Evolutionary conservation across 2,329 filamentous ascomycete species (phyloP).

Genomic region (Moelleriella libera): DNA sequence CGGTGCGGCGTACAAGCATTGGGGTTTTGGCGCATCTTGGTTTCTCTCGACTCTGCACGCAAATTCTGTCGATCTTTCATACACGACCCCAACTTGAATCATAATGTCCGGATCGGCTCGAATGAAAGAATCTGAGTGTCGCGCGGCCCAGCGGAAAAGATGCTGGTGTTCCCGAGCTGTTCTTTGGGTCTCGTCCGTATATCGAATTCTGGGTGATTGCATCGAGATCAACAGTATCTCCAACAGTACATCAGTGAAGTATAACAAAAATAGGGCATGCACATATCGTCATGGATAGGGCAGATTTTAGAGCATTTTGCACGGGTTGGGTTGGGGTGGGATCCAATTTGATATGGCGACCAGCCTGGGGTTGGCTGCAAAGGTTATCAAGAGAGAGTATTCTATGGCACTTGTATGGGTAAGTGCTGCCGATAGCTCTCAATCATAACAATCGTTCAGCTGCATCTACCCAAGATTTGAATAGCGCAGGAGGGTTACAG

Average conservation of each 20-base stretch:
- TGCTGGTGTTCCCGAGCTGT: not conserved
- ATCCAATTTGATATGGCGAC: not conserved
- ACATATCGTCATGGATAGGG: not conserved
- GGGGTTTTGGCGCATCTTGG: no score
- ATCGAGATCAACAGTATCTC: not conserved
- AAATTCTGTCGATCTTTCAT: no score
- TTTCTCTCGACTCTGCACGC: no score
- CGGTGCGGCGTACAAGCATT: no score
- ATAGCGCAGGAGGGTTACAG: constrained; percentile 21
- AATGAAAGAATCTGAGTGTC: no score
- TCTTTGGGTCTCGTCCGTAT: not conserved
- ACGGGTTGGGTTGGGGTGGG: not conserved
- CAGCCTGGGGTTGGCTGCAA: not conserved
- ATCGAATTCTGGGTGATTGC: not conserved
- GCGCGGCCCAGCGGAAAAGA: no score
- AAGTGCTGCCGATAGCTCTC: not conserved
- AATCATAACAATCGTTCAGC: not conserved
- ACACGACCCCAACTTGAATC: no score
- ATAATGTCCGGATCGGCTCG: no score
- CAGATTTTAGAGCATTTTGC: not conserved
- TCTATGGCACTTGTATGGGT: not conserved
- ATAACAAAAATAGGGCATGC: not conserved
- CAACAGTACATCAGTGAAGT: not conserved
- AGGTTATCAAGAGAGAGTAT: not conserved
- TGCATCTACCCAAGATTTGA: not conserved